Conservation (phyloP, 768 basidiomycete genomes). For the Trametes elegans region DNA sequence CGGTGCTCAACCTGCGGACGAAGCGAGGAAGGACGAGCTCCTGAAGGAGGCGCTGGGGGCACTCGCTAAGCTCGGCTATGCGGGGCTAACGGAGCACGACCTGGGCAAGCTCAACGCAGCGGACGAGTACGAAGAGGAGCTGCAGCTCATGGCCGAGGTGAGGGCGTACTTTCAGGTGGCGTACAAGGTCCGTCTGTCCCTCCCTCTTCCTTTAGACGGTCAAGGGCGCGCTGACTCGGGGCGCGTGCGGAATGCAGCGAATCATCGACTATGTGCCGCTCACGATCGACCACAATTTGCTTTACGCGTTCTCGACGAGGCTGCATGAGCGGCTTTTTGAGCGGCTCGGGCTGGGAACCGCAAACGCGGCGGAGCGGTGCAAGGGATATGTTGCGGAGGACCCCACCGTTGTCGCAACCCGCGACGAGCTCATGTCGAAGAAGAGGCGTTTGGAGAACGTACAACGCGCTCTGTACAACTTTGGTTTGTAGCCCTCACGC, state of each 20-base stretch:
- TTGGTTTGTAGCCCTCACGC: constrained; percentile 18
- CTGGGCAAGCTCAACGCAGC: constrained; percentile 24
- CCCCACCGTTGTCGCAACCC: constrained; percentile 21
- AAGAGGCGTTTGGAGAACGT: constrained; percentile 27
- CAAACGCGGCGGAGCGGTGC: constrained; percentile 20
- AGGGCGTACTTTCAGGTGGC: constrained; percentile 73
- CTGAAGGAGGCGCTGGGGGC: constrained; percentile 9
- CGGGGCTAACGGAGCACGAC: constrained; percentile 14
- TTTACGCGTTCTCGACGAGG: constrained; percentile 29
- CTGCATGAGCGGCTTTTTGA: constrained; percentile 26
- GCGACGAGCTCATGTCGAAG: constrained; percentile 26
- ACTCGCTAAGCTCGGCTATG: constrained; percentile 18
- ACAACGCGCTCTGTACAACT: constrained; percentile 22
- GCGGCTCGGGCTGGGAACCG: constrained; percentile 24
- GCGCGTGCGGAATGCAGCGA: constrained; percentile 26
- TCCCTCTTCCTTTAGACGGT: not conserved
- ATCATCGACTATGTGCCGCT: constrained; percentile 43
- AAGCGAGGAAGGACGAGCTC: not conserved
- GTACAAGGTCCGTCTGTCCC: constrained; percentile 11
- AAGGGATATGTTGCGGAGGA: constrained; percentile 31
- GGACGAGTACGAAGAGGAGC: constrained; percentile 52
- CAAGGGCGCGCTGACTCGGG: not conserved
- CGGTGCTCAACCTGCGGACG: not conserved
- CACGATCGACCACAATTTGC: constrained; percentile 47
- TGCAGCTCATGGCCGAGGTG: constrained; percentile 69